phyloP scores from a whole-genome alignment of 352 stramenopile species.

The Chloridella minuta region DNA sequence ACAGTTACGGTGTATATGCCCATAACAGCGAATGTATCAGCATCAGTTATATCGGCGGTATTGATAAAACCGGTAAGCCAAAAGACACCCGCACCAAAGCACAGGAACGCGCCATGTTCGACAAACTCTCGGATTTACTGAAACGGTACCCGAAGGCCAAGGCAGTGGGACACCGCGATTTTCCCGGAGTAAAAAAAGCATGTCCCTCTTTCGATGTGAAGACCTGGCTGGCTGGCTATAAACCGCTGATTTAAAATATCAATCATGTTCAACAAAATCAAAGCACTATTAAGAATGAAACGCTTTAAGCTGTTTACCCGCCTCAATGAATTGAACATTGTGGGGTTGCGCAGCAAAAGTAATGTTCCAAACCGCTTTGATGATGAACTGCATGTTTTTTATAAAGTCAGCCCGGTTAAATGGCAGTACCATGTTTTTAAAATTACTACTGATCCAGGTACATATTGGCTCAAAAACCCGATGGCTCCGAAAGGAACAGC shows the following conservation, averaged over 20 bases:
- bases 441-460: neutral
- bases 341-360: neutral
- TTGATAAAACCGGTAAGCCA: neutral
- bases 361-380: neutral
- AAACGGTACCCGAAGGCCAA: neutral
- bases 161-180: neutral
- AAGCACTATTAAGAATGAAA: neutral
- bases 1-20: neutral
- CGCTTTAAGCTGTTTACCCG: neutral
- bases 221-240: neutral
- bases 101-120: neutral
- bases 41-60: neutral
- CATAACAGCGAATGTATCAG: neutral
- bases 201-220: neutral
- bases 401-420: neutral
- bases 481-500: neutral
- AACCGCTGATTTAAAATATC: neutral
- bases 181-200: neutral
- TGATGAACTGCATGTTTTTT: neutral
- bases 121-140: neutral
- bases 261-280: neutral
- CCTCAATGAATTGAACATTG: neutral
- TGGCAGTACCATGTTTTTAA: neutral
- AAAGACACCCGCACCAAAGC: neutral
- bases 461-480: neutral